Evolutionary conservation across 106 monocot genomes (phyloP).

Genomic region (Acanthochlamys bracteata): DNA sequence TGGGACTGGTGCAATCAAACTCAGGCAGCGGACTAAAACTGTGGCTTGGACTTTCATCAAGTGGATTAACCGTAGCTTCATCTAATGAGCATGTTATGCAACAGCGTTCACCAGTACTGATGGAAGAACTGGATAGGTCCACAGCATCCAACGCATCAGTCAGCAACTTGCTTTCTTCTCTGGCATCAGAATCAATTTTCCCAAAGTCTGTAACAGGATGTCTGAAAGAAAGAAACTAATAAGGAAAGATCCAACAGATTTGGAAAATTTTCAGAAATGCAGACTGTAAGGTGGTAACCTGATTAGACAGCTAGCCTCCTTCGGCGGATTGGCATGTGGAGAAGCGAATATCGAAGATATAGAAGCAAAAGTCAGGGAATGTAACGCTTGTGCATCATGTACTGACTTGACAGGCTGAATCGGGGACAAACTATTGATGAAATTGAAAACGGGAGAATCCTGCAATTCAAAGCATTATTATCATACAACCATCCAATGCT

Average conservation of each 20-base stretch:
- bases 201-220: constrained; percentile 37
- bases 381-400: constrained; percentile 39
- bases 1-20: constrained; percentile 58
- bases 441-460: constrained; percentile 82
- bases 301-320: constrained; percentile 32
- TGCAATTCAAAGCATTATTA: constrained; percentile 10
- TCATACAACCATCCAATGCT: background rate
- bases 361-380: constrained; percentile 36
- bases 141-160: constrained; percentile 15
- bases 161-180: constrained; percentile 18
- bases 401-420: constrained; percentile 64
- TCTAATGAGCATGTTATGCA: constrained; percentile 28
- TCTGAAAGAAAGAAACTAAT: constrained; percentile 21
- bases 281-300: constrained; percentile 15
- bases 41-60: constrained; percentile 35
- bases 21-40: constrained; percentile 13
- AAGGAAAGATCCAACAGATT: background rate
- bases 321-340: constrained; percentile 49
- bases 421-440: constrained; percentile 71
- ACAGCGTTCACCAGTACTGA: constrained; percentile 20
- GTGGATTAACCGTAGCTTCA: constrained; percentile 29
- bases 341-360: constrained; percentile 70
- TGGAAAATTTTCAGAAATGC: background rate
- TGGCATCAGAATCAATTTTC: constrained; percentile 28
- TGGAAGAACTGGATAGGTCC: constrained; percentile 14